Base-by-base conservation (phyloP, 2,329 filamentous ascomycete species). In the Alternaria metachromatica region DNA sequence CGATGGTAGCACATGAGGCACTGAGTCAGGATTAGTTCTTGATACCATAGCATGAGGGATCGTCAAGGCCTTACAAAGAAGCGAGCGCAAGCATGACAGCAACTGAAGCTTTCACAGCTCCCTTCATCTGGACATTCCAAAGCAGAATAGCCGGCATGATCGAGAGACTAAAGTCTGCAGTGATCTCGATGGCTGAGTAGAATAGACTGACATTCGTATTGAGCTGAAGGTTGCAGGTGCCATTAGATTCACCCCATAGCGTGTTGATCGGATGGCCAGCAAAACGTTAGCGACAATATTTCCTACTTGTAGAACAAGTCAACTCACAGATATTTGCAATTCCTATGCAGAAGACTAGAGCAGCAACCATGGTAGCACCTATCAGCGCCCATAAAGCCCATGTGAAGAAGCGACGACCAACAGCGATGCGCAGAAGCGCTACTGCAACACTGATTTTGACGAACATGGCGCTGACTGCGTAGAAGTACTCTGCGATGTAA, bases 21-120 rank as follows among this genome's bases (percentile, higher is more conserved):
- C 80, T 82, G 18, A 10, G 41, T 11, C 13, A 23, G 49, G 58
- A 37, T 65, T 53, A 64, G 61, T 20, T 15, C 9, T 23, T 25
- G 23, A n/a, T 2, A 18, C 20, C n/a, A 25, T 25, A 41, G 23
- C 23, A 3, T 49, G n/a, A 18, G 13, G 43, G 25, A 15, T 49
- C 28, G 7, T 12, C 46, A n/a, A 23, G 21, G 20, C 64, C 78
- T 74, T 67, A 83, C 80, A 82, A 78, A 33, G 80, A 78, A 67
- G 78, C 82, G 30, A 83, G 67, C 0, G 77, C 78, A 60, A 83
- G 78, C 55, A 83, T 77, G 2, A 80, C 55, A 15, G 74, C 72
- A 2, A 83, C 80, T 1, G 80, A 82, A 18, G 76, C 54, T 64
- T 83, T 83, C 54, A 82, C 78, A 21, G 71, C 76, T 44, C 67